Evolutionary conservation across 306 rosid genomes (phyloP), one percentile per base, ranked within the genome.

Genomic region (Cucumis hystrix): DNA sequence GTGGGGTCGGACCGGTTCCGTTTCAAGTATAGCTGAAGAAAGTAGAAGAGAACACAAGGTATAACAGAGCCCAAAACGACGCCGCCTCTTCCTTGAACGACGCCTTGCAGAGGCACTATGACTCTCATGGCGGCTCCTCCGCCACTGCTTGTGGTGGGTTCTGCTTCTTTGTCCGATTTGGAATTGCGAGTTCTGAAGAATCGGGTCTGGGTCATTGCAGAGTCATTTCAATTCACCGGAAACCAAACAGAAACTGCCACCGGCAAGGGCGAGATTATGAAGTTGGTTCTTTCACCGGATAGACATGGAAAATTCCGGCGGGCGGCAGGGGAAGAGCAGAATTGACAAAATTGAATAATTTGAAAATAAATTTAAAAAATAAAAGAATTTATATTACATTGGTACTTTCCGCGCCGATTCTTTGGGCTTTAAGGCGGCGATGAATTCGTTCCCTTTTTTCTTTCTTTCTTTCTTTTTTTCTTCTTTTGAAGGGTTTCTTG

Each of bases 11-110:
- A 30, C 65, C 82, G 92, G 68, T 82, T 83, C 7, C 82, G 83
- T 82, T 86, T 95, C 62, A 95, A 82, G 82, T 80, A 95, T 39
- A 95, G 90, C 57, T 92, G 99, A 28, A 95, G 86, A 77, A 90
- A 86, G 73, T 92, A 95, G 79, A 90, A 95, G 60, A 95, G 96
- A 6, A 92, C 99, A 67, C 99, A 95, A 12, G 99, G 99, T 61
- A 95, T 90, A 33, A 90, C 87, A 0, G 99, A 92, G 84, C 99
- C 99, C 76, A 82, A 85, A 18, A 95, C 85, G 39, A 95, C 89
- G 14, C 98, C 99, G 4, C 97, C 97, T 47, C 87, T 79, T 41
- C 99, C 99, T 82, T 95, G 97, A 14, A 90, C 99, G 13, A 95
- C 89, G 30, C 93, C 97, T 71, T 92, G 97, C 21, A 95, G 84